Conservation (phyloP, 139 green algal genomes). For the Chlamydomonas schloesseri region DNA sequence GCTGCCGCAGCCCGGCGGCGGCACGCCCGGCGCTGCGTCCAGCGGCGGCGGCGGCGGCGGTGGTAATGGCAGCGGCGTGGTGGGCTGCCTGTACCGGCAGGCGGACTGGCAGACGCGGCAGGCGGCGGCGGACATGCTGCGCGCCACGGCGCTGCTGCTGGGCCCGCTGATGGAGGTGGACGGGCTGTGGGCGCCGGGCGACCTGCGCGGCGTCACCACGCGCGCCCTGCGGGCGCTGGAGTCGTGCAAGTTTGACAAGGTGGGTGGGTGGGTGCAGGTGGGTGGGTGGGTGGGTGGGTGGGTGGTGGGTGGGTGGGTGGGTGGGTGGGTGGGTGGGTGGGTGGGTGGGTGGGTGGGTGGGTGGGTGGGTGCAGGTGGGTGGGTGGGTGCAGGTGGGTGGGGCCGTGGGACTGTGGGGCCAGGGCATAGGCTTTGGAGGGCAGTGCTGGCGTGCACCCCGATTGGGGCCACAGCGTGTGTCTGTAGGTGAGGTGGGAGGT, state of each 20-base stretch:
- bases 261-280: background rate
- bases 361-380: no score
- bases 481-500: no score
- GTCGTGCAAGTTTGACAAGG: constrained; percentile 59
- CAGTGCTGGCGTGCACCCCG: no score
- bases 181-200: constrained; percentile 35
- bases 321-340: no score
- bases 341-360: no score
- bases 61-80: constrained; percentile 45
- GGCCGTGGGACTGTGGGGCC: no score
- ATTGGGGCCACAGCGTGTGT: no score
- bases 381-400: no score
- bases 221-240: constrained; percentile 45
- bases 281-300: no score
- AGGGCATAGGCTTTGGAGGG: no score
- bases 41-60: background rate
- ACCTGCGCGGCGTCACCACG: constrained; percentile 40
- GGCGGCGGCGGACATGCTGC: constrained; percentile 58
- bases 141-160: constrained; percentile 52
- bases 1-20: background rate
- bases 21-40: background rate
- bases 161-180: constrained; percentile 57
- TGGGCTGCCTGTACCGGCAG: constrained; percentile 36
- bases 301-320: no score
- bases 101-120: constrained; percentile 56